Evolutionary conservation across 169 alveolate species (phyloP).

Genomic region (Babesia caballi): DNA sequence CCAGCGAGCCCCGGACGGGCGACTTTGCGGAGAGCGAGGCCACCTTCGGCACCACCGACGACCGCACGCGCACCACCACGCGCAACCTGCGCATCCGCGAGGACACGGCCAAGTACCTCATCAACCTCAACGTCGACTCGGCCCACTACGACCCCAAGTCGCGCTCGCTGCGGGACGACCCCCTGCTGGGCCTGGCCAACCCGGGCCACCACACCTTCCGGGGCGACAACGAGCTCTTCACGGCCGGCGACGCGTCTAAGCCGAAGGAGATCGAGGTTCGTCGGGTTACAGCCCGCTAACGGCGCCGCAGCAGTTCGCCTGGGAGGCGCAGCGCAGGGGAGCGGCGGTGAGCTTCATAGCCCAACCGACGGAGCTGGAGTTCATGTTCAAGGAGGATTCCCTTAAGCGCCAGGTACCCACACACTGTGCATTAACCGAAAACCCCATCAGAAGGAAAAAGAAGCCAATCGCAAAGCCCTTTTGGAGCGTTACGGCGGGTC

Average conservation of each 20-base stretch:
- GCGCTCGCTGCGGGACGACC: slow-evolving; percentile 93
- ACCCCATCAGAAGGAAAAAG: slow-evolving; percentile 19
- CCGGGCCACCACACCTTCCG: slow-evolving; percentile 72
- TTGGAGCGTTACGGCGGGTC: slow-evolving; percentile 64
- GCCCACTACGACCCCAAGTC: slow-evolving; percentile 96
- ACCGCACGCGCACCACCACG: slow-evolving; percentile 63
- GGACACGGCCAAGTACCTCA: slow-evolving; percentile 95
- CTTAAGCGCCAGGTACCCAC: slow-evolving; percentile 52
- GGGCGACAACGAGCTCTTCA: slow-evolving; percentile 85
- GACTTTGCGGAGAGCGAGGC: slow-evolving; percentile 15
- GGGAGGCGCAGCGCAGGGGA: slow-evolving; percentile 87
- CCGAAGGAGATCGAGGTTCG: slow-evolving; percentile 75
- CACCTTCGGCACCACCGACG: slow-evolving; percentile 46
- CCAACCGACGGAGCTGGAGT: slow-evolving; percentile 81
- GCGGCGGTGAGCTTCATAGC: slow-evolving; percentile 79
- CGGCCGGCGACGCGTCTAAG: slow-evolving; percentile 78
- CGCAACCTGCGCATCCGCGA: slow-evolving; percentile 94
- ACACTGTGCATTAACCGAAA: not conserved
- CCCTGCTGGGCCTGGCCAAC: slow-evolving; percentile 71
- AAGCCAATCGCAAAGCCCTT: slow-evolving; percentile 58
- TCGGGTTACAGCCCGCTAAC: not conserved
- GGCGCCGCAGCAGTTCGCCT: slow-evolving; percentile 76
- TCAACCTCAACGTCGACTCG: slow-evolving; percentile 90
- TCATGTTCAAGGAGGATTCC: slow-evolving; percentile 68
- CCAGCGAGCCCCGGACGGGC: not conserved